Conservation (phyloP, 129 eudicot species). For the Calendula officinalis region DNA sequence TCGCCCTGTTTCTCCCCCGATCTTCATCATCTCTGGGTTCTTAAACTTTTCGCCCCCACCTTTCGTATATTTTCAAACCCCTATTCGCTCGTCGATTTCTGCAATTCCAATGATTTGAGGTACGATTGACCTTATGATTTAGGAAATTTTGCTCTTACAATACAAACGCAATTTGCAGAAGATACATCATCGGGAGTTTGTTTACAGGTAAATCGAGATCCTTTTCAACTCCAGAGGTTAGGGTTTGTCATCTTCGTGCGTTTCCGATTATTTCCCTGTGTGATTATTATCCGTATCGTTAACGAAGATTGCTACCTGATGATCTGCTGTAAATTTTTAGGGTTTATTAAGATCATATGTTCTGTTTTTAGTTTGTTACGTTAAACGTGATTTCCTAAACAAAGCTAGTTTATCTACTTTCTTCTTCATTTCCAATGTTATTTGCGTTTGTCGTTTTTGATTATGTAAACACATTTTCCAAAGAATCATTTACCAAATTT, state of each 20-base stretch:
- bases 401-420: no score
- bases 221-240: neutral
- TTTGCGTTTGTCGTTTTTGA: no score
- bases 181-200: neutral
- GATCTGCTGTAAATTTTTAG: neutral
- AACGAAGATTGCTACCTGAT: neutral
- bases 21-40: slow-evolving; percentile 15
- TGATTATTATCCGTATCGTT: neutral
- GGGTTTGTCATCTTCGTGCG: neutral
- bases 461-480: no score
- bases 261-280: neutral
- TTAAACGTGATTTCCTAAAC: no score
- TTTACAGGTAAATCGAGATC: slow-evolving; percentile 7
- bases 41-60: no score
- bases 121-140: neutral
- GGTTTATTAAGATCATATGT: neutral
- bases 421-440: no score
- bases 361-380: no score
- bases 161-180: neutral
- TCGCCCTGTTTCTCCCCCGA: slow-evolving; percentile 13
- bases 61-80: neutral
- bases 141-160: neutral
- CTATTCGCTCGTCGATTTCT: neutral
- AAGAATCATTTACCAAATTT: neutral
- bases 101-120: neutral